phyloP scores from a whole-genome alignment of 257 asterid genomes.

The Solanum chmielewskii region DNA sequence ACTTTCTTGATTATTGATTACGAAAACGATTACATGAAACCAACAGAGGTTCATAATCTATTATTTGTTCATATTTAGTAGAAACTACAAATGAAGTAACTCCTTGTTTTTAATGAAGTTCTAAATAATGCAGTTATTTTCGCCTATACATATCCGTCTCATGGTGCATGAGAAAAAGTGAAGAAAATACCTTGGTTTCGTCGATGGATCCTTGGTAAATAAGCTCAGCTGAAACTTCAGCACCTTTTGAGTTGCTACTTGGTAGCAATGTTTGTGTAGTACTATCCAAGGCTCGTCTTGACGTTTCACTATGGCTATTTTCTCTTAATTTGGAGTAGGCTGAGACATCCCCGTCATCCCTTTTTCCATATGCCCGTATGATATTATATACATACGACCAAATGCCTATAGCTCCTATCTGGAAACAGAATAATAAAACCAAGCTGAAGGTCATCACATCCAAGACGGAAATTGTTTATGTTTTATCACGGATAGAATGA shows the following conservation, averaged over 20 bases:
- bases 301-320: slow-evolving; percentile 1
- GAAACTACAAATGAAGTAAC: background rate
- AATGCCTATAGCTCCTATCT: slow-evolving; percentile 24
- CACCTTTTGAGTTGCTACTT: background rate
- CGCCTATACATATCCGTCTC: background rate
- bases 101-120: background rate
- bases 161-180: background rate
- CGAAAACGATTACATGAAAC: background rate
- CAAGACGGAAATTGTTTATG: background rate
- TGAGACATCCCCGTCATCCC: background rate
- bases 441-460: background rate
- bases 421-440: background rate
- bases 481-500: background rate
- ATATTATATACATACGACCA: slow-evolving; percentile 19
- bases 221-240: background rate
- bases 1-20: background rate
- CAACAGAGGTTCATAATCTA: background rate
- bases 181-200: background rate
- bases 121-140: background rate
- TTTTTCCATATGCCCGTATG: slow-evolving; percentile 5
- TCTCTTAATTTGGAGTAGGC: background rate
- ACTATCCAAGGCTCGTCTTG: background rate
- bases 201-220: background rate
- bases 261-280: background rate
- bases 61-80: no score